phyloP scores from a whole-genome alignment of 805 yeast genomes.

The Candida morakotiae region DNA sequence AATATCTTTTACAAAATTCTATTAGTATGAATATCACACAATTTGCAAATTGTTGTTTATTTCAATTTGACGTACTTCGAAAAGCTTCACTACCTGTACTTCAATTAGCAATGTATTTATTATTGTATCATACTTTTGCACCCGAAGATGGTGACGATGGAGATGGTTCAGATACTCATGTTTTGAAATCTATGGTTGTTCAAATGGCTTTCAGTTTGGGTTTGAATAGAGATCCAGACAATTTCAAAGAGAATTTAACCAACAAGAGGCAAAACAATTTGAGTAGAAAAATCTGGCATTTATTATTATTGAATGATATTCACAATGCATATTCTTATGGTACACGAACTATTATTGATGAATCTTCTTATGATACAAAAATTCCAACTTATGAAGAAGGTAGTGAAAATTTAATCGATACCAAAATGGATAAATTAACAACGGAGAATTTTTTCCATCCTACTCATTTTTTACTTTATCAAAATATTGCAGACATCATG shows the following conservation, averaged over 20 bases:
- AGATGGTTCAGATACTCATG: slow-evolving; percentile 35
- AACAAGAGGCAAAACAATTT: slow-evolving; percentile 35
- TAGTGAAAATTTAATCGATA: slow-evolving; percentile 33
- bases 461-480: slow-evolving; percentile 20
- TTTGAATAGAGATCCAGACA: slow-evolving; percentile 37
- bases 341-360: slow-evolving; percentile 36
- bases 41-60: slow-evolving; percentile 52
- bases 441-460: slow-evolving; percentile 25
- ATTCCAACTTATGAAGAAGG: slow-evolving; percentile 41
- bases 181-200: slow-evolving; percentile 22
- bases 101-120: slow-evolving; percentile 25
- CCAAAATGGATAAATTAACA: slow-evolving; percentile 38
- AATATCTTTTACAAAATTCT: slow-evolving; percentile 43
- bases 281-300: slow-evolving; percentile 59
- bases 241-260: slow-evolving; percentile 18
- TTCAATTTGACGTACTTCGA: slow-evolving; percentile 49
- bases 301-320: slow-evolving; percentile 43
- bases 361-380: slow-evolving; percentile 47
- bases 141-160: slow-evolving; percentile 42
- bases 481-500: slow-evolving; percentile 28
- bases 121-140: slow-evolving; percentile 31
- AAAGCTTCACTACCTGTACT: slow-evolving; percentile 25
- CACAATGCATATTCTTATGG: slow-evolving; percentile 47
- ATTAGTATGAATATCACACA: slow-evolving; percentile 41
- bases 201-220: slow-evolving; percentile 40